Base-by-base conservation (phyloP, 208 protist species). In the Blechomonas ayalai region DNA sequence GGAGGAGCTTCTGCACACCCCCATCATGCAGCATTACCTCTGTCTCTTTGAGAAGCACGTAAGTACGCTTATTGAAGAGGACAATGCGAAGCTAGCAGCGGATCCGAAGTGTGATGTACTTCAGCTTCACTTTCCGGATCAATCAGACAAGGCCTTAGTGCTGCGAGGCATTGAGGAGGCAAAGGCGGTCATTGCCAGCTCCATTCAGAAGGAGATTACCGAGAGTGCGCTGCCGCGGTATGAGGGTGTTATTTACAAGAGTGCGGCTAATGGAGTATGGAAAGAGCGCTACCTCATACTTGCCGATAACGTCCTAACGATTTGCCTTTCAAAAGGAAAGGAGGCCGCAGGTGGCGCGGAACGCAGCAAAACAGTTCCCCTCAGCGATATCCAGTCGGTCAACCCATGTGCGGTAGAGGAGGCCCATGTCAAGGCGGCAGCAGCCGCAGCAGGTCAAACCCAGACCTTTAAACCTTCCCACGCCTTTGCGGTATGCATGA, bases 241-340 rank as follows among this genome's bases (percentile, higher is more conserved):
- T 45, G 81, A 93, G 45, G 73, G 85, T 5, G 60, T 74, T 2
- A 70, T 93, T n/a, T 88, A 82, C 59, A 93, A 93, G 59, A 70
- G 75, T 43, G 73, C 51, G 32, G 54, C 34, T n/a, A 78, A 70
- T 28, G 71, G 73, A n/a, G 50, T 68, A 1, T 92, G 83, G 83
- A 92, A 92, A 61, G 79, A 92, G 42, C 78, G 82, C 9, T 78
- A 89, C 46, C 56, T 87, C 3, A 44, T 66, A 23, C 46, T 91
- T 1, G 60, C 56, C 3, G 62, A 76, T 28, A 61, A 60, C 20
- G 66, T 70, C n/a, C 72, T 97, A 1, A 78, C 85, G 19, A 82
- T 92, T 31, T 83, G 76, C 0, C 59, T 92, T 13, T 56, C 64
- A 2, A 69, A 67, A 9, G 79, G 67, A 2, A 88, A 82, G 50